Conservation (phyloP, 352 stramenopile species). For the Pythium guiyangense region DNA sequence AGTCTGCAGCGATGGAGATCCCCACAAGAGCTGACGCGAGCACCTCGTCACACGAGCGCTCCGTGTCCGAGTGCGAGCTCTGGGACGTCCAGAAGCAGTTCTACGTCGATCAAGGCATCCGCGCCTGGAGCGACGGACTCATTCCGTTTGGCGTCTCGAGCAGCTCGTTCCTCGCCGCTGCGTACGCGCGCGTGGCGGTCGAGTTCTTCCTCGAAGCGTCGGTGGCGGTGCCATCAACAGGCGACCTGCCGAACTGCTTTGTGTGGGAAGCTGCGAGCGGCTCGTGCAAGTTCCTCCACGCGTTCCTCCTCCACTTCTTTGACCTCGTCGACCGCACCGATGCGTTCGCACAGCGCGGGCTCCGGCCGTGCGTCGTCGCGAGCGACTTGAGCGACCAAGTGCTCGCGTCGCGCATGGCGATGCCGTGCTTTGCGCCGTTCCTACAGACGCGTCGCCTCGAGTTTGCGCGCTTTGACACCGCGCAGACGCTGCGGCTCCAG, state of each 20-base stretch:
- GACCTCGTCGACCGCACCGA: constrained; percentile 21
- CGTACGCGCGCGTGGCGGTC: constrained; percentile 47
- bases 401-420: constrained; percentile 46
- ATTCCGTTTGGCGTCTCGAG: constrained; percentile 81
- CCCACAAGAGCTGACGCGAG: not conserved
- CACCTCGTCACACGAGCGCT: not conserved
- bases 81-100: constrained; percentile 81
- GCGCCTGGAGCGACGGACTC: constrained; percentile 61
- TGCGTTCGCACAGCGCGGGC: constrained; percentile 18
- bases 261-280: constrained; percentile 82
- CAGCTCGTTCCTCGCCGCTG: constrained; percentile 62
- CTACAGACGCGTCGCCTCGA: constrained; percentile 38
- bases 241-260: constrained; percentile 50
- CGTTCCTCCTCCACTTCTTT: constrained; percentile 68
- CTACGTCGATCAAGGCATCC: constrained; percentile 71
- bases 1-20: not conserved
- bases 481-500: constrained; percentile 30
- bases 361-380: constrained; percentile 59
- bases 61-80: constrained; percentile 53
- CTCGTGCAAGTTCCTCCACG: constrained; percentile 78
- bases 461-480: constrained; percentile 69
- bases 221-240: no score
- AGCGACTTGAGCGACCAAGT: constrained; percentile 74
- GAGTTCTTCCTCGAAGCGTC: constrained; percentile 44
- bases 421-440: constrained; percentile 56